A percentile compares a stretch with the other conserved stretches of the same genome.
These are phyloP conservation scores for Penicillium odoratum DNA, from an alignment of 495 filamentous ascomycete species.

Conservation along the genomic window DNA sequence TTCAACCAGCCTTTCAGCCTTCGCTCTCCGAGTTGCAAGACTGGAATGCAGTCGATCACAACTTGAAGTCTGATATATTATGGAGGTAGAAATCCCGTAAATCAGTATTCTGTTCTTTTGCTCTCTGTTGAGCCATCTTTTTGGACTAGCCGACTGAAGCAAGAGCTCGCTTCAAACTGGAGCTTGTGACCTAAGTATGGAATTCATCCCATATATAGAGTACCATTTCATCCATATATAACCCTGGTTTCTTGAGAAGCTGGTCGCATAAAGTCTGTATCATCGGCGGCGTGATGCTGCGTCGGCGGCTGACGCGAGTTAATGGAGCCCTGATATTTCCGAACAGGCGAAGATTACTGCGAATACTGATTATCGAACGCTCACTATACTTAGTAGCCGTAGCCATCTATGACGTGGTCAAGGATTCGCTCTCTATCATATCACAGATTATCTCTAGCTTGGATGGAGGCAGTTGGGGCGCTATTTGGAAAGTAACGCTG, in stretches of 20 bases:
- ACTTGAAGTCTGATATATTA: conserved; percentile 7
- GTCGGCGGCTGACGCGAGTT: not conserved
- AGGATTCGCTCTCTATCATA: conserved; percentile 5
- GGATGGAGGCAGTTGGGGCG: conserved; percentile 9
- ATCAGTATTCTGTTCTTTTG: conserved; percentile 5
- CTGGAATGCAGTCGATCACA: conserved; percentile 12
- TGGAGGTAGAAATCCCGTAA: conserved; percentile 9
- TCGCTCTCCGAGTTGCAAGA: conserved; percentile 7
- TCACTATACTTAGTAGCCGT: no score
- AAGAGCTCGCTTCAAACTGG: conserved; percentile 12
- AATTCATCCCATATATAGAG: conserved; percentile 17
- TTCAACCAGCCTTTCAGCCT: conserved; percentile 2
- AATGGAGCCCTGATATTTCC: not conserved
- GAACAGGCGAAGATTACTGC: not conserved
- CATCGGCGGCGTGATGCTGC: conserved; percentile 28
- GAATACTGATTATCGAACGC: not conserved
- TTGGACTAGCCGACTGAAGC: conserved; percentile 13
- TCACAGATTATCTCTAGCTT: conserved; percentile 5
- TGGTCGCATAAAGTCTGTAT: conserved; percentile 13
- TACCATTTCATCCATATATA: conserved; percentile 23
- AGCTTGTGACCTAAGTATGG: conserved; percentile 10
- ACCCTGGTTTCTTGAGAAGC: conserved; percentile 2
- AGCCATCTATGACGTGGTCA: conserved; percentile 7
- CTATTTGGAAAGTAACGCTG: conserved; percentile 6
- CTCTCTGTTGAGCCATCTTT: conserved; percentile 4